phyloP scores from a whole-genome alignment of 768 basidiomycete species.

The Russula virescens region DNA sequence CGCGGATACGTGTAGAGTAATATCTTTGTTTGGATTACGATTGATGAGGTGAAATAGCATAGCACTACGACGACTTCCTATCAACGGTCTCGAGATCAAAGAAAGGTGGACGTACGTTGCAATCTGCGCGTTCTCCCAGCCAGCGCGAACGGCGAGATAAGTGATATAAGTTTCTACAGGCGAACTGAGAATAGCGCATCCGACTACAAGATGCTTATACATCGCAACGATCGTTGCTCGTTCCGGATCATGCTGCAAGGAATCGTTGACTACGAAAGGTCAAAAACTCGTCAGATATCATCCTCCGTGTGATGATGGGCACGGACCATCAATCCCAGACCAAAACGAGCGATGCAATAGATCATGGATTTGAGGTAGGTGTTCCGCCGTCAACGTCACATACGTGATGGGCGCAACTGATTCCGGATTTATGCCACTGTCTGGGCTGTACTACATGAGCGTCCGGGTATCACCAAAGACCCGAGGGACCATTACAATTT shows the following conservation, averaged over 20 bases:
- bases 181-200: conserved; percentile 69
- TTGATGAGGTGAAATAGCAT: conserved; percentile 75
- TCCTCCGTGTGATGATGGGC: neutral
- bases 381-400: conserved; percentile 48
- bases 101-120: conserved; percentile 48
- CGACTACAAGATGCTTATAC: conserved; percentile 67
- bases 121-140: conserved; percentile 77
- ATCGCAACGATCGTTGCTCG: conserved; percentile 69
- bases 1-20: conserved; percentile 76
- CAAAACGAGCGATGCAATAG: conserved; percentile 65
- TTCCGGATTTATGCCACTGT: conserved; percentile 41
- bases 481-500: conserved; percentile 41
- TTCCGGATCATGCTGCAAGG: conserved; percentile 62
- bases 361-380: conserved; percentile 68
- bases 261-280: conserved; percentile 52
- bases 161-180: conserved; percentile 81
- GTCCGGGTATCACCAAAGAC: conserved; percentile 4
- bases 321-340: conserved; percentile 67
- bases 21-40: conserved; percentile 68
- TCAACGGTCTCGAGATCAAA: conserved; percentile 6
- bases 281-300: conserved; percentile 5
- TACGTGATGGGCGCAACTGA: conserved; percentile 55
- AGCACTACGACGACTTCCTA: conserved; percentile 37
- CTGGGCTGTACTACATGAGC: conserved; percentile 41
- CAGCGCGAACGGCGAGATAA: conserved; percentile 69